phyloP scores from a whole-genome alignment of 1,284 basidiomycete genomes.

The Cystobasidiaceae sp. region DNA sequence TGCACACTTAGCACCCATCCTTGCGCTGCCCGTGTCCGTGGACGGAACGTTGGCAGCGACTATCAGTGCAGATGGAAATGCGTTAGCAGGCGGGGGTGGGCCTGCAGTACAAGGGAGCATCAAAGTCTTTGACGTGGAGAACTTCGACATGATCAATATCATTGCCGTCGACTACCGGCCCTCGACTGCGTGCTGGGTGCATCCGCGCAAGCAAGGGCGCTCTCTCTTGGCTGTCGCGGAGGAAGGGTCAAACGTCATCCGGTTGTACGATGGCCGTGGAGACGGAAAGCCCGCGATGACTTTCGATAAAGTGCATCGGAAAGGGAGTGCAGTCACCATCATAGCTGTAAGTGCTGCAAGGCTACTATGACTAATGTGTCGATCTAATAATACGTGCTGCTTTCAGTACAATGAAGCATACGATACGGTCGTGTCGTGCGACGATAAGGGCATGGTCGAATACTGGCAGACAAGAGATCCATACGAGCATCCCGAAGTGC shows the following conservation, averaged over 20 bases:
- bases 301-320: conserved; percentile 70
- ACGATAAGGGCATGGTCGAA: conserved; percentile 90
- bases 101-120: conserved; percentile 49
- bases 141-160: conserved; percentile 99
- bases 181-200: conserved; percentile 87
- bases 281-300: conserved; percentile 68
- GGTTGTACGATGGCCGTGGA: conserved; percentile 88
- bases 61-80: conserved; percentile 45
- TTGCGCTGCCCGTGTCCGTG: conserved; percentile 75
- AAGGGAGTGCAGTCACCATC: conserved; percentile 42
- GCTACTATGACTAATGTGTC: conserved; percentile 23
- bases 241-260: conserved; percentile 64
- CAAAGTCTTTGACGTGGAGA: conserved; percentile 95
- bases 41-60: conserved; percentile 91
- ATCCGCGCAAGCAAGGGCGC: conserved; percentile 77
- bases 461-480: conserved; percentile 90
- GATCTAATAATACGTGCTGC: too few relatives aligned
- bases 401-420: conserved; percentile 81
- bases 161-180: conserved; percentile 80
- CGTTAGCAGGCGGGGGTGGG: conserved; percentile 63
- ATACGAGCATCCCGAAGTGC: conserved; percentile 71
- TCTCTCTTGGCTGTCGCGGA: conserved; percentile 88
- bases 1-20: conserved; percentile 76
- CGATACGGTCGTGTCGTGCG: conserved; percentile 88
- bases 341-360: conserved; percentile 26